These are phyloP conservation scores for Tolypocladium nubicola DNA, from an alignment of 2,329 filamentous ascomycete species.

Conservation along the genomic window DNA sequence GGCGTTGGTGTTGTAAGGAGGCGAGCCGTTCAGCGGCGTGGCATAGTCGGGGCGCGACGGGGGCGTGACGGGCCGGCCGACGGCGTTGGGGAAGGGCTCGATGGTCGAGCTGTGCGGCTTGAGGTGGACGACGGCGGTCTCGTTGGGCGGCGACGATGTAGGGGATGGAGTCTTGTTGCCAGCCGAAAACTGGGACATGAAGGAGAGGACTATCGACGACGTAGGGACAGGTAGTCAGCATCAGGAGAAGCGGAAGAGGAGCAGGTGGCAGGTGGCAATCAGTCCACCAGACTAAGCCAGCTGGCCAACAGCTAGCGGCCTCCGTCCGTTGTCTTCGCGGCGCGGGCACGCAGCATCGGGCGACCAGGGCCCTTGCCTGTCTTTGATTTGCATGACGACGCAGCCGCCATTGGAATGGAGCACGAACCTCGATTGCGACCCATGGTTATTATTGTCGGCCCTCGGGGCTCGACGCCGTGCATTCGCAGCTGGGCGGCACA, in stretches of 20 bases:
- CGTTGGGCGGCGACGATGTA: constrained; percentile 31
- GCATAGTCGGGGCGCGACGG: constrained; percentile 30
- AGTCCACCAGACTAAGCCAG: not conserved
- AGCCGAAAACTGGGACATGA: constrained; percentile 71
- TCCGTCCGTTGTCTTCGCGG: not conserved
- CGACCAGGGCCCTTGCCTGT: constrained; percentile 1
- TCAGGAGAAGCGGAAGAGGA: not conserved
- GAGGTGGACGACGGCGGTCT: constrained; percentile 19
- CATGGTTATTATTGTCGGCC: constrained; percentile 26
- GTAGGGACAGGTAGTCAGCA: not conserved
- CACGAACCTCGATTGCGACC: constrained; percentile 45
- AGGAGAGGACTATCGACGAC: constrained; percentile 59
- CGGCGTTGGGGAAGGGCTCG: constrained; percentile 22
- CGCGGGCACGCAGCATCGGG: not conserved
- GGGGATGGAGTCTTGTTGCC: constrained; percentile 34
- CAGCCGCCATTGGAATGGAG: constrained; percentile 6
- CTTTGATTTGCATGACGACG: constrained; percentile 2
- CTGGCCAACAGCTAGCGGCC: not conserved
- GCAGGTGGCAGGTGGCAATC: constrained; percentile 2
- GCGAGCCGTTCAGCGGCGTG: constrained; percentile 29
- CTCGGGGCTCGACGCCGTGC: not conserved
- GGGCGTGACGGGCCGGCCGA: constrained; percentile 27
- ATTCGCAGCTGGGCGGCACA: no score
- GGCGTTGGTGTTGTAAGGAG: constrained; percentile 20
- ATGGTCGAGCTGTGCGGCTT: constrained; percentile 16